A percentile compares a stretch with the other conserved stretches of the same genome.
Conservation (phyloP, 208 protist species). For the Acanthamoeba divionensis region DNA sequence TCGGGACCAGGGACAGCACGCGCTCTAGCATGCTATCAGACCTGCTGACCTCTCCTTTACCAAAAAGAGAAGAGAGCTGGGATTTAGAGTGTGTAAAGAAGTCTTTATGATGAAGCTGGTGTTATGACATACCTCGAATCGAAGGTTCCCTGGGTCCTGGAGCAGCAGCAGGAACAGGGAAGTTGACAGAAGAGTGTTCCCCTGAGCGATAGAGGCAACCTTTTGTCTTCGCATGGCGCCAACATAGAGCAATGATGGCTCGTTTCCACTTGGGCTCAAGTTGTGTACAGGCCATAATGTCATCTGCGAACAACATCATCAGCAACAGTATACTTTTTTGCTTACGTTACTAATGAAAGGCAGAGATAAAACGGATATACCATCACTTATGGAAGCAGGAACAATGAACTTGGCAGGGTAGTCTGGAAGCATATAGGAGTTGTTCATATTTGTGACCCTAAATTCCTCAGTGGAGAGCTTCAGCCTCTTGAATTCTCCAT, state of each 20-base stretch:
- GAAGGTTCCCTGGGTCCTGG: no score
- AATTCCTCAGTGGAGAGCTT: neutral
- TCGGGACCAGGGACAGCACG: no score
- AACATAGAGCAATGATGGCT: neutral
- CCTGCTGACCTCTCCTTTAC: no score
- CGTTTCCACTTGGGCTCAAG: neutral
- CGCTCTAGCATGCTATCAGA: no score
- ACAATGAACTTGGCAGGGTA: neutral
- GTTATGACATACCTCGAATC: no score
- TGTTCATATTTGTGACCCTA: neutral
- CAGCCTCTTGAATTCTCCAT: neutral
- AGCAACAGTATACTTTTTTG: neutral
- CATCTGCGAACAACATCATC: neutral
- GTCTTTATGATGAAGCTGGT: no score
- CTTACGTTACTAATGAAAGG: neutral
- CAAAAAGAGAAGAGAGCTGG: no score
- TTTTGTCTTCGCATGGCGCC: neutral
- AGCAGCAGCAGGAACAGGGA: no score
- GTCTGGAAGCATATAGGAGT: neutral
- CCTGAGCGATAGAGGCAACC: no score
- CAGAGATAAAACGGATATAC: neutral
- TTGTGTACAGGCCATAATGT: neutral
- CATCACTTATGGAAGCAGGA: neutral
- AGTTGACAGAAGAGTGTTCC: no score
- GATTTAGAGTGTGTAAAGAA: no score